phyloP scores from a whole-genome alignment of 805 yeast species.

The Lachancea thermotolerans region DNA sequence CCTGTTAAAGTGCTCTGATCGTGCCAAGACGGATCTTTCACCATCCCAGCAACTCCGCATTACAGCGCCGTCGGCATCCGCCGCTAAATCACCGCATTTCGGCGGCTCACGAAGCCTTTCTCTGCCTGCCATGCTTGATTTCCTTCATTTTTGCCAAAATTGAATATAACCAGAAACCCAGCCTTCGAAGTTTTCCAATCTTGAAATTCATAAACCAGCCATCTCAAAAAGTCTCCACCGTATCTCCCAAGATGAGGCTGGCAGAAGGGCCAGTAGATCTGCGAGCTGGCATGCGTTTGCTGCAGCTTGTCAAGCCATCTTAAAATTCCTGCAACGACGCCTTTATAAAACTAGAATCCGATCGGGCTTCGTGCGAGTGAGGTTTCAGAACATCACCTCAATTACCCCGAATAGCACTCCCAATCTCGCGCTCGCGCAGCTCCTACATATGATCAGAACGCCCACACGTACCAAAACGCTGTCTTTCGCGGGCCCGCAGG shows the following conservation, averaged over 20 bases:
- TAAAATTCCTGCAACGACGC: neutral
- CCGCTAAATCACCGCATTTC: no score
- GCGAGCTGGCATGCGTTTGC: neutral
- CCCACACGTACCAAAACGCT: constrained; percentile 33
- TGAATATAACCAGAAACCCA: constrained; percentile 1
- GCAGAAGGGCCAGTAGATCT: neutral
- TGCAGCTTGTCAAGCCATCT: neutral
- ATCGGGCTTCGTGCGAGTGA: no score
- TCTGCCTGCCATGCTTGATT: no score
- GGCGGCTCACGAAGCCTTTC: no score
- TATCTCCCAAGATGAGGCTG: neutral
- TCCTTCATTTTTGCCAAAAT: neutral
- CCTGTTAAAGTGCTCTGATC: no score
- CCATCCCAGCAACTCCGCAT: no score
- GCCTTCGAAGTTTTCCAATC: neutral
- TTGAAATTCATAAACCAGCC: constrained; percentile 2
- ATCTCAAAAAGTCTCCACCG: neutral
- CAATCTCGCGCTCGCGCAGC: no score
- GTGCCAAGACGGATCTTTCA: no score
- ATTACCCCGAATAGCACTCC: no score
- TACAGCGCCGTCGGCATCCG: no score
- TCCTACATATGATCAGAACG: constrained; percentile 17
- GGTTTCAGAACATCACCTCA: no score
- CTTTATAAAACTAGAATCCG: no score
- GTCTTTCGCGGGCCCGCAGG: constrained; percentile 36